Evolutionary conservation across 768 basidiomycete species (phyloP).

Genomic region (Leucocoprinus sp.): DNA sequence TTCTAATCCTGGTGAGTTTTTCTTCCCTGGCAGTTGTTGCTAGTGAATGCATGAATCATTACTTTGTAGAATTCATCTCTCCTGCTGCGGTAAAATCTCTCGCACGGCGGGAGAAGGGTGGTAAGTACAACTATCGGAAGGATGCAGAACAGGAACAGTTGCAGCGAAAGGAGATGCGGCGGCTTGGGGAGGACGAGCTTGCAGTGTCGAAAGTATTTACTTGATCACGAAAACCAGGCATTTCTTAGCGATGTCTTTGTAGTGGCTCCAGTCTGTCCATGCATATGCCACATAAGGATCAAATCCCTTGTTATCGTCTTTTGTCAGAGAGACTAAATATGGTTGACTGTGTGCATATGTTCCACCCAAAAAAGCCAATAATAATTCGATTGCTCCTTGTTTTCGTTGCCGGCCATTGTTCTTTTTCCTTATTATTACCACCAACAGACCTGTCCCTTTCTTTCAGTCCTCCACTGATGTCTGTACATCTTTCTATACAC

Average conservation of each 20-base stretch:
- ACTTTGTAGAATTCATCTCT: constrained; percentile 74
- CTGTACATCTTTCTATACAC: constrained; percentile 55
- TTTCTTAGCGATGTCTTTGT: background rate
- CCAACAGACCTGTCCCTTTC: constrained; percentile 11
- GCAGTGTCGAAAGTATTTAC: constrained; percentile 87
- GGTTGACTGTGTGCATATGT: no score
- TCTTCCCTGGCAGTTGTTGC: background rate
- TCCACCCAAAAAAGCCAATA: no score
- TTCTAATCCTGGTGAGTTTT: constrained; percentile 81
- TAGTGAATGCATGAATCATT: background rate
- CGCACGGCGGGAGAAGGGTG: constrained; percentile 62
- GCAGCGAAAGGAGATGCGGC: constrained; percentile 54
- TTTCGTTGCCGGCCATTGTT: background rate
- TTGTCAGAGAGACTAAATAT: no score
- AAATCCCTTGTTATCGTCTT: no score
- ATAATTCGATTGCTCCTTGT: no score
- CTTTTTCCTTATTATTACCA: constrained; percentile 12
- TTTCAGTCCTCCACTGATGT: constrained; percentile 35
- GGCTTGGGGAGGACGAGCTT: constrained; percentile 66
- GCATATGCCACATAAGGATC: no score
- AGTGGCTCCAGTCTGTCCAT: no score
- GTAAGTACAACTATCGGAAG: constrained; percentile 78
- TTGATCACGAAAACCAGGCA: constrained; percentile 28
- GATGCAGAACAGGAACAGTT: constrained; percentile 62
- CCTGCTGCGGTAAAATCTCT: constrained; percentile 74